These are phyloP conservation scores for Cordyceps fumosorosea DNA, from an alignment of 2,329 filamentous ascomycete genomes.

Conservation along the genomic window DNA sequence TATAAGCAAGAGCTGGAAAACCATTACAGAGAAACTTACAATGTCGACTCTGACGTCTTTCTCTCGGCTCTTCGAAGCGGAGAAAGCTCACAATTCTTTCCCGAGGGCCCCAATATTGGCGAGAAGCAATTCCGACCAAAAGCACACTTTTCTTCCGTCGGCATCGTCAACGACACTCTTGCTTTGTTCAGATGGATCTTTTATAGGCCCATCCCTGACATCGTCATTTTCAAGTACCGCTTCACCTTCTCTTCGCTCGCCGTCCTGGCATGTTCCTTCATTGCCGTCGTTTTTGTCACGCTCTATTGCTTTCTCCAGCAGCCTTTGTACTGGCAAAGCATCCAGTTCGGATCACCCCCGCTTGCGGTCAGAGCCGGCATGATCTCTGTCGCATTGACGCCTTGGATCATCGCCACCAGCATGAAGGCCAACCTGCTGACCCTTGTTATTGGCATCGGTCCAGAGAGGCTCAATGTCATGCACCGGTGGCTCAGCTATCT, in stretches of 20 bases:
- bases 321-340: constrained; percentile 84
- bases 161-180: constrained; percentile 67
- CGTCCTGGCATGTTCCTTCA: constrained; percentile 59
- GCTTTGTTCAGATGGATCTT: constrained; percentile 85
- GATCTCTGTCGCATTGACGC: constrained; percentile 84
- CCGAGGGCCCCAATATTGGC: constrained; percentile 52
- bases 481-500: constrained; percentile 90
- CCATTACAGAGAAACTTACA: constrained; percentile 51
- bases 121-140: constrained; percentile 54
- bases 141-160: constrained; percentile 69
- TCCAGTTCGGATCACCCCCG: constrained; percentile 79
- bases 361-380: constrained; percentile 83
- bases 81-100: constrained; percentile 67
- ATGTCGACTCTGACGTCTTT: constrained; percentile 41
- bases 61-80: constrained; percentile 41
- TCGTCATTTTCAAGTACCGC: constrained; percentile 59
- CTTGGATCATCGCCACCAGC: constrained; percentile 84
- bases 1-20: constrained; percentile 76
- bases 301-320: constrained; percentile 83
- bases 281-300: constrained; percentile 64
- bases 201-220: constrained; percentile 75
- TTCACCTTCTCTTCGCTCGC: constrained; percentile 77
- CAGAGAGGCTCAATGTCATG: constrained; percentile 85
- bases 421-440: constrained; percentile 88
- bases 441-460: constrained; percentile 80